Evolutionary conservation across 805 yeast genomes (phyloP).

Genomic region (Blastobotrys robertii): DNA sequence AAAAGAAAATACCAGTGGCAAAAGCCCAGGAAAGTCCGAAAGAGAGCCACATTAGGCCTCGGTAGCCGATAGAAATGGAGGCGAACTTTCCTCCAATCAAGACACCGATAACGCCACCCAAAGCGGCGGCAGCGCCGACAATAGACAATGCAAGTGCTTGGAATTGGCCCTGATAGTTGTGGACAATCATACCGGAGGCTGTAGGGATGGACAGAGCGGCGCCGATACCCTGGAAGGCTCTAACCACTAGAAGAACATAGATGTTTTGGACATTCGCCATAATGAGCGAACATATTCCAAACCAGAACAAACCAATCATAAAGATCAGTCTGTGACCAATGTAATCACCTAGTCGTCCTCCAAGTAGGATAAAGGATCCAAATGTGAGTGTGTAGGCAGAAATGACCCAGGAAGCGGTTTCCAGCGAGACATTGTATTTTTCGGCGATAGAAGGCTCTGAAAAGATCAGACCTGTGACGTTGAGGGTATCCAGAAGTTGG

Average conservation of each 20-base stretch:
- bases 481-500: slow-evolving; percentile 18
- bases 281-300: slow-evolving; percentile 26
- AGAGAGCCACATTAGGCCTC: slow-evolving; percentile 31
- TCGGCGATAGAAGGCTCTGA: slow-evolving; percentile 13
- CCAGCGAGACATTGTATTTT: slow-evolving; percentile 13
- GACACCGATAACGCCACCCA: slow-evolving; percentile 33
- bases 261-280: slow-evolving; percentile 30
- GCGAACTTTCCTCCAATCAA: slow-evolving; percentile 39
- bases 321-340: slow-evolving; percentile 31
- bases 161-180: slow-evolving; percentile 23
- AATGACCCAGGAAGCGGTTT: slow-evolving; percentile 29
- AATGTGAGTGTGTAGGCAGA: slow-evolving; percentile 38
- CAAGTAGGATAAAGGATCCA: slow-evolving; percentile 35
- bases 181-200: slow-evolving; percentile 27
- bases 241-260: slow-evolving; percentile 32
- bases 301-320: slow-evolving; percentile 18
- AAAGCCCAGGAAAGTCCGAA: slow-evolving; percentile 26
- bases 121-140: slow-evolving; percentile 22
- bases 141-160: slow-evolving; percentile 23
- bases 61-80: slow-evolving; percentile 30
- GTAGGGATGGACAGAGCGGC: slow-evolving; percentile 36
- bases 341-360: slow-evolving; percentile 36
- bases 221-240: slow-evolving; percentile 38
- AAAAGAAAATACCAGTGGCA: slow-evolving; percentile 21
- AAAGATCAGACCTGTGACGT: slow-evolving; percentile 20